phyloP scores from a whole-genome alignment of 305 asterid species.

The Ajuga reptans region DNA sequence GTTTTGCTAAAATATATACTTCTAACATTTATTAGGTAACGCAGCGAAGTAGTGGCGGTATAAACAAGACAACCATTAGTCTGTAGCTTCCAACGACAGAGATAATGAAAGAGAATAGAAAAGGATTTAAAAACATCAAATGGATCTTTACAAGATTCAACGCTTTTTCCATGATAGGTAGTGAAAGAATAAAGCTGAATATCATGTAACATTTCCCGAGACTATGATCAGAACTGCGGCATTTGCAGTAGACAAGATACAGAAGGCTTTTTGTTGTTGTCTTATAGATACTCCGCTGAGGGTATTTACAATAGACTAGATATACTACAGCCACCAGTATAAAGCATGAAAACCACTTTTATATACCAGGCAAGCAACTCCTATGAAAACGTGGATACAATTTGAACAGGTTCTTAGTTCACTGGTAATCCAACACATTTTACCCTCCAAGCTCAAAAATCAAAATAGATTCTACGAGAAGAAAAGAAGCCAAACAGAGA shows the following conservation, averaged over 20 bases:
- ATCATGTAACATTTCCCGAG: not conserved
- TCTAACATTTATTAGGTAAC: not conserved
- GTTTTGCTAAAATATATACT: conserved; percentile 13
- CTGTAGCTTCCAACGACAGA: not conserved
- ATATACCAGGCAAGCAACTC: not conserved
- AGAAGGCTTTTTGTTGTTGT: not conserved
- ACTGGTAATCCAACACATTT: not conserved
- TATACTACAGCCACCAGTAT: not conserved
- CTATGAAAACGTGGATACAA: not conserved
- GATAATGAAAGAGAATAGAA: not conserved
- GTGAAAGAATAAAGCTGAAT: not conserved
- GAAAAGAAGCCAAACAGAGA: no score
- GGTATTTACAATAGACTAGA: not conserved
- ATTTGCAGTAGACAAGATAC: not conserved
- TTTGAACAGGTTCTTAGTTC: not conserved
- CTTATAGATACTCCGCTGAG: not conserved
- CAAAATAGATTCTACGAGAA: no score
- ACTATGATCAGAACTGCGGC: not conserved
- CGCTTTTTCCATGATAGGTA: not conserved
- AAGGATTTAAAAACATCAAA: not conserved
- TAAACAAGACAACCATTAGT: not conserved
- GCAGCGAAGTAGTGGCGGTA: not conserved
- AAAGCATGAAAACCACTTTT: not conserved
- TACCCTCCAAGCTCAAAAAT: not conserved
- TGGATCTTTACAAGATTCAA: not conserved